phyloP scores from a whole-genome alignment of 148 eudicot species.

The Persicaria maculosa region DNA sequence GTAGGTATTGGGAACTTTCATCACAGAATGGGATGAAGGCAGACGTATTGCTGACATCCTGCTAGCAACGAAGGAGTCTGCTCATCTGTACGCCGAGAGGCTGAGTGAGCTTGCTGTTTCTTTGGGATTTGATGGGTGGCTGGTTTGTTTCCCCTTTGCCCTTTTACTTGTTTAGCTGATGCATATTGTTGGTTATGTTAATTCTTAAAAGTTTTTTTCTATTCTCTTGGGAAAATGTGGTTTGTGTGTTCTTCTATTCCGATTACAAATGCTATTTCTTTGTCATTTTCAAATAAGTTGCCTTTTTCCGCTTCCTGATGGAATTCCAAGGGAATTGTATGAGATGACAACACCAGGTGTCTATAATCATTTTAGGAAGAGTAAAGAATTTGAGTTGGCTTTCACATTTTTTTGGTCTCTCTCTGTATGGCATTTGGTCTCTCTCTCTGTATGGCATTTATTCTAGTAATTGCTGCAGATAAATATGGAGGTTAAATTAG shows the following conservation, averaged over 20 bases:
- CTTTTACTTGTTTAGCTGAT: slow-evolving; percentile 1
- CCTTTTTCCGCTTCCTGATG: neutral
- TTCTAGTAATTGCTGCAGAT: slow-evolving; percentile 34
- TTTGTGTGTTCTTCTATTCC: neutral
- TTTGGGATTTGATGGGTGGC: slow-evolving; percentile 98
- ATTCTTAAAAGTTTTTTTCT: neutral
- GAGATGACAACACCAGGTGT: neutral
- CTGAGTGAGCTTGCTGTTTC: slow-evolving; percentile 74
- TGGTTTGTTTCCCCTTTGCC: slow-evolving; percentile 38
- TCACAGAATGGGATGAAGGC: slow-evolving; percentile 91
- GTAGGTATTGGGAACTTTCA: slow-evolving; percentile 91
- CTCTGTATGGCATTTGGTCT: neutral
- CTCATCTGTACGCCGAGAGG: slow-evolving; percentile 75
- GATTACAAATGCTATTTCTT: neutral
- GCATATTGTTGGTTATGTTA: neutral
- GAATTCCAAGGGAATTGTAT: neutral
- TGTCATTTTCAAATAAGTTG: neutral
- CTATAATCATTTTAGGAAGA: neutral
- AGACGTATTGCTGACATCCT: slow-evolving; percentile 37
- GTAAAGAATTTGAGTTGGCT: neutral
- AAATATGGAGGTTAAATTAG: slow-evolving; percentile 74
- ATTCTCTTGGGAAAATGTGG: neutral
- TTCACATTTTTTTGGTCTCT: neutral
- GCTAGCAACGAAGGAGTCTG: slow-evolving; percentile 55
- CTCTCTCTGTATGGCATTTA: neutral